Evolutionary conservation across 1,139 yeast genomes (phyloP), one percentile per base, ranked within the genome.

Genomic region (Candida gigantensis): DNA sequence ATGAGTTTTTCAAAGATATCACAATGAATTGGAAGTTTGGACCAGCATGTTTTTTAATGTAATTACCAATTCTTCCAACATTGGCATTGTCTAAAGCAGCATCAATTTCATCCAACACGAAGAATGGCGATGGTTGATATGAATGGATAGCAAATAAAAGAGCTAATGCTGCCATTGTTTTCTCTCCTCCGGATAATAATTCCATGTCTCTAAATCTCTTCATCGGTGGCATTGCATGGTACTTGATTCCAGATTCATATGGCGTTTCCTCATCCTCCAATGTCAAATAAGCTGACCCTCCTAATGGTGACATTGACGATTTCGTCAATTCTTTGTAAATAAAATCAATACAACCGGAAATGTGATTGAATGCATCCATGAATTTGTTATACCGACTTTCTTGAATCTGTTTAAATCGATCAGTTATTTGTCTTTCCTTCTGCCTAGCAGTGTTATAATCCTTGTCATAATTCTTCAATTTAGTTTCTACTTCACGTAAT

Each of bases 201-300:
- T 88, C 96, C 89, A 92, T 90, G 49, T 88, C 97, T 52, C 94
- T 76, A 58, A 89, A 92, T 48, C 97, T 72, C 53, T 92, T 94
- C 79, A 86, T 76, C 8, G 98, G 98, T 1, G 98, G 97, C 84
- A 90, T 90, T 1, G 96, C 96, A 57, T 89, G 95, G 53, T 88
- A 94, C 50, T 81, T 84, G 36, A 89, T 74, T 1, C 97, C 98
- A 0, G 81, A 79, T 28, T 76, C 62, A 52, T 82, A 94, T 5
- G 96, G 97, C 50, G 86, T 95, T 39, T 88, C 96, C 44, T 84
- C 94, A 52, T 88, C 92, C 51, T 88, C 96, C 28, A 89, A 62
- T 1, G 92, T 84, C 44, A 92, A 68, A 43, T 87, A 84, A 0
- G 98, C 98, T 10, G 95, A 84, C 1, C 98, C 98, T 32, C 97